Base-by-base conservation (phyloP, 2,329 filamentous ascomycete species). In the Monosporascus sp. region DNA sequence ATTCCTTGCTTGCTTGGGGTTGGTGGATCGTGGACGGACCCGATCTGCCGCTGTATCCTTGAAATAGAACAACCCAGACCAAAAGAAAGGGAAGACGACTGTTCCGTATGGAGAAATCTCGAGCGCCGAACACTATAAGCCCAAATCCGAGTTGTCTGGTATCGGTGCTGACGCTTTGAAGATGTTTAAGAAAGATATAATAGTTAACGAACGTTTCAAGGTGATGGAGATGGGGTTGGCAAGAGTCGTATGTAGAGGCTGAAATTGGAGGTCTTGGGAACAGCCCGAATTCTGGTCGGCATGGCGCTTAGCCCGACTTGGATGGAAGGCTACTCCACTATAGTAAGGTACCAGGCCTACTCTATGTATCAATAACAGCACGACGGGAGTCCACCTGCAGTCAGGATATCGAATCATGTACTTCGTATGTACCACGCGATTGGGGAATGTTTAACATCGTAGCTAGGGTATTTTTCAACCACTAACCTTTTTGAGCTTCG, bases 181-280 rank as follows among this genome's bases (percentile, higher is more conserved):
- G 22, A 20, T n/a, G 38, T n/a, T n/a, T 20, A 41, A 41, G 19
- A 41, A 8, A 20, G 17, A 41, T n/a, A 41, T 19, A 41, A 41
- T 19, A 41, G 38, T 17, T 8, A 41, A 20, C 38, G 9, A 41
- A 19, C 31, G 31, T 14, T 14, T 27, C 7, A 26, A 27, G 16
- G 24, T 8, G 24, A 46, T 46, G 43, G 17, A 46, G 43, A 17
- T 46, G 43, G 20, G 26, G 43, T 22, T 46, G 24, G 24, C 20
- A 46, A 17, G 24, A 46, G 22, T 45, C 24, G 49, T 53, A 57
- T 38, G 49, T 53, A 55, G 55, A 57, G 55, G 55, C 55, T 57
- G 55, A 57, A 56, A 55, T 57, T 57, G 55, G 48, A 57, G 53
- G 55, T 55, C 53, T 57, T 47, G 53, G 55, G 55, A 57, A 57